These are phyloP conservation scores for Trichothecium sympodiale DNA, from an alignment of 2,329 filamentous ascomycete species.

Conservation along the genomic window DNA sequence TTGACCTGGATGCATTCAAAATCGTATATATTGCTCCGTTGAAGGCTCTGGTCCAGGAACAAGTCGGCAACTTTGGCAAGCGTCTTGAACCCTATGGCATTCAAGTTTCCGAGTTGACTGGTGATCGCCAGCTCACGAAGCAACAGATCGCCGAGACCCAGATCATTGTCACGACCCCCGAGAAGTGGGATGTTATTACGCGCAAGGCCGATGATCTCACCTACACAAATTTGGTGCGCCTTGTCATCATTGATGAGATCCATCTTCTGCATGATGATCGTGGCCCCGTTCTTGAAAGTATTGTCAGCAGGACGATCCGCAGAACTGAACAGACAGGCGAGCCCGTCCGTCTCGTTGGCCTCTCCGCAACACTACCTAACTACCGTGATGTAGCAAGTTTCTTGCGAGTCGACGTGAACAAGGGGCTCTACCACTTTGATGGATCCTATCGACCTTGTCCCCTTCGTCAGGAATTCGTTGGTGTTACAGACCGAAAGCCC, in stretches of 20 bases:
- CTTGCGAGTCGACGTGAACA: conserved; percentile 74
- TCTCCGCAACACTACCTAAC: conserved; percentile 92
- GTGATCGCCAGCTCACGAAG: conserved; percentile 95
- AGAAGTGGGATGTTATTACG: conserved; percentile 99
- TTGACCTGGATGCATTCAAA: conserved; percentile 94
- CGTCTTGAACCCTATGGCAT: conserved; percentile 85
- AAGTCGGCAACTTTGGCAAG: conserved; percentile 94
- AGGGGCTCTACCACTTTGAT: conserved; percentile 93
- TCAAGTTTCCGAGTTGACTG: conserved; percentile 87
- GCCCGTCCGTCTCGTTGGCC: conserved; percentile 78
- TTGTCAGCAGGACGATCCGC: conserved; percentile 87
- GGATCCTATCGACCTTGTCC: conserved; percentile 89
- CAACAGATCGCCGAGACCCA: conserved; percentile 97
- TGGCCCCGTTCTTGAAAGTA: conserved; percentile 92
- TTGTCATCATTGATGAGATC: conserved; percentile 97
- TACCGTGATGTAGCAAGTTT: conserved; percentile 95
- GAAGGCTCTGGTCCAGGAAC: conserved; percentile 92
- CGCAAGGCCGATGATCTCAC: conserved; percentile 93
- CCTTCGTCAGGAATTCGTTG: conserved; percentile 91
- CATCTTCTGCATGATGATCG: conserved; percentile 95
- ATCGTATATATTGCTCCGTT: conserved; percentile 95
- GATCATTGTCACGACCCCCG: conserved; percentile 94
- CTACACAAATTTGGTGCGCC: conserved; percentile 91
- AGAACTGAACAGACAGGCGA: conserved; percentile 91
- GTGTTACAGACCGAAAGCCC: conserved; percentile 92